These are phyloP conservation scores for Phytophthora foliorum DNA, from an alignment of 352 stramenopile species.

Conservation along the genomic window DNA sequence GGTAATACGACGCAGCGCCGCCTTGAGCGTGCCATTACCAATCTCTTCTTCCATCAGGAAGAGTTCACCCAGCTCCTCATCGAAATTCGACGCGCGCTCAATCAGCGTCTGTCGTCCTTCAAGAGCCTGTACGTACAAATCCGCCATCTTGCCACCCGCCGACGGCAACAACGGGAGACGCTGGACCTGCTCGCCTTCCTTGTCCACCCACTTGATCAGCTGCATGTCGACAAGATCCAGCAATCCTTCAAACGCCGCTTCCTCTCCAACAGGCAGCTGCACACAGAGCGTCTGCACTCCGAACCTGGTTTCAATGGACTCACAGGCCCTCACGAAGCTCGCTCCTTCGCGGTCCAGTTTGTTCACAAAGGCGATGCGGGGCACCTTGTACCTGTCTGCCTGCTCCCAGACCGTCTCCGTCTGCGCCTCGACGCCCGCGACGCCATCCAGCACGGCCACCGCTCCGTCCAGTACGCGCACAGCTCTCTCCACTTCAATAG, in stretches of 20 bases:
- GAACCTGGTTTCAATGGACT: conserved; percentile 70
- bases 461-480: conserved; percentile 98
- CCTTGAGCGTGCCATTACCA: conserved; percentile 54
- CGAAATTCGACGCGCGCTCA: conserved; percentile 71
- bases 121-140: conserved; percentile 52
- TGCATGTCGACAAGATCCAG: conserved; percentile 79
- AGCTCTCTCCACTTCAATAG: conserved; percentile 98
- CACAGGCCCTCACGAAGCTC: conserved; percentile 93
- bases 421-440: conserved; percentile 96
- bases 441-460: conserved; percentile 97
- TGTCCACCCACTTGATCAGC: conserved; percentile 71
- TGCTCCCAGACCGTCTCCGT: conserved; percentile 91
- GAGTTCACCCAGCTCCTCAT: conserved; percentile 78
- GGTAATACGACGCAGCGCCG: conserved; percentile 72
- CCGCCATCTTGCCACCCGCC: conserved; percentile 54
- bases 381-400: conserved; percentile 79
- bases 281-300: conserved; percentile 68
- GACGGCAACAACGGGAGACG: conserved; percentile 57
- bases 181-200: conserved; percentile 65
- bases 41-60: conserved; percentile 81
- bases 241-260: conserved; percentile 70
- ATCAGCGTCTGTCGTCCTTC: conserved; percentile 68
- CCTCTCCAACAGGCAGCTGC: conserved; percentile 74
- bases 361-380: conserved; percentile 97
- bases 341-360: conserved; percentile 97